These are phyloP conservation scores for Sisymbrium altissimum DNA, from an alignment of 345 rosid species.

Conservation along the genomic window DNA sequence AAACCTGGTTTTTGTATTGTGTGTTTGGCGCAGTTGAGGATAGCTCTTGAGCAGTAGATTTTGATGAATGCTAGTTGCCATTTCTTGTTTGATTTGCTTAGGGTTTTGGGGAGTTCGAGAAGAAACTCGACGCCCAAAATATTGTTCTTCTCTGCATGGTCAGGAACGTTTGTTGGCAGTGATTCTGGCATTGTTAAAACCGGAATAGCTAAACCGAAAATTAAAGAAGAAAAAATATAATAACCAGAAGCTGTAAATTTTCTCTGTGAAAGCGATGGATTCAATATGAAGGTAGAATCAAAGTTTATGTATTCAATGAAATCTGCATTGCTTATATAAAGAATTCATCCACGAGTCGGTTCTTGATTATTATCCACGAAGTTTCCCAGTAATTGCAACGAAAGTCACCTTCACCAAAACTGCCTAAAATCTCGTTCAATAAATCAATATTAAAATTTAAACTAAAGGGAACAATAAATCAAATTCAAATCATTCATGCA, in stretches of 20 bases:
- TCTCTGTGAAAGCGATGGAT: slow-evolving; percentile 16
- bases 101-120: slow-evolving; percentile 29
- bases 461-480: not conserved
- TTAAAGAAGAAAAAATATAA: not conserved
- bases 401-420: slow-evolving; percentile 8
- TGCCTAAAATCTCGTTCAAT: not conserved
- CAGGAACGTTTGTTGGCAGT: slow-evolving; percentile 16
- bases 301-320: not conserved
- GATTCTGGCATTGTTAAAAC: not conserved
- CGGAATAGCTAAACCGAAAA: too few species aligned
- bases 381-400: slow-evolving; percentile 6
- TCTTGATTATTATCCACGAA: not conserved
- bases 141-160: slow-evolving; percentile 23
- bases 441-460: not conserved
- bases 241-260: not conserved
- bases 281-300: not conserved
- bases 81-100: slow-evolving; percentile 34
- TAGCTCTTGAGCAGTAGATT: slow-evolving; percentile 52
- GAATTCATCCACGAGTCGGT: not conserved
- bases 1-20: not conserved
- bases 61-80: slow-evolving; percentile 56
- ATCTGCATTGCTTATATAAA: slow-evolving; percentile 1
- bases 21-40: slow-evolving; percentile 31
- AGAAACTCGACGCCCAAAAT: slow-evolving; percentile 27
- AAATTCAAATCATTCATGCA: not conserved